These are phyloP conservation scores for Suhomyces wounanorum DNA, from an alignment of 1,139 yeast species.

Conservation along the genomic window DNA sequence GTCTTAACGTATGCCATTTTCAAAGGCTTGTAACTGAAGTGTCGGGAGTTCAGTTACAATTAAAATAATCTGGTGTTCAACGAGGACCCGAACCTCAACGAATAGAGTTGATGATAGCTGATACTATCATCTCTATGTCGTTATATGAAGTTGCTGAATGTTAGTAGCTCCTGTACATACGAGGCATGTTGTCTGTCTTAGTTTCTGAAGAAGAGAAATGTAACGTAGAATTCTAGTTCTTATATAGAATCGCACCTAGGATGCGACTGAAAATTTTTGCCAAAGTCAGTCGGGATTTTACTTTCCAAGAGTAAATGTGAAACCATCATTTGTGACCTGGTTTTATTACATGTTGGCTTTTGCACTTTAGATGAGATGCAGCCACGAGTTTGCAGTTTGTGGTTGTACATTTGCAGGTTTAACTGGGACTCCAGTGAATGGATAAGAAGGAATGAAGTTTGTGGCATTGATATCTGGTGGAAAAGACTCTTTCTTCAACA, in stretches of 20 bases:
- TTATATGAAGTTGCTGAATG: constrained; percentile 11
- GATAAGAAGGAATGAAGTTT: constrained; percentile 65
- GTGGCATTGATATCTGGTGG: constrained; percentile 95
- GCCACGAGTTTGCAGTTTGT: background rate
- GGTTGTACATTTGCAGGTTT: constrained; percentile 1
- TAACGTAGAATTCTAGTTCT: constrained; percentile 2
- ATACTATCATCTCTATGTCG: background rate
- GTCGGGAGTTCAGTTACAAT: constrained; percentile 81
- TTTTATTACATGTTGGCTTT: background rate
- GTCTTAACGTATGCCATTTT: background rate
- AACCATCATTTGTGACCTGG: constrained; percentile 12
- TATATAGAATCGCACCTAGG: constrained; percentile 9
- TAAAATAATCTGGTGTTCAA: constrained; percentile 31
- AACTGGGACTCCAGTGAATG: background rate
- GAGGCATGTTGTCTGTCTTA: constrained; percentile 52
- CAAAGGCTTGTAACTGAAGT: constrained; percentile 61
- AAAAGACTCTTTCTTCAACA: constrained; percentile 89
- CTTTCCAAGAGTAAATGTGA: constrained; percentile 8
- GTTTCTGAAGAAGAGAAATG: constrained; percentile 18
- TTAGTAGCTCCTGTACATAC: constrained; percentile 41
- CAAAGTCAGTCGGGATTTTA: background rate
- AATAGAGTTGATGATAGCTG: background rate
- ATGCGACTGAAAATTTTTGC: constrained; percentile 13
- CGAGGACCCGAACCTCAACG: constrained; percentile 77
- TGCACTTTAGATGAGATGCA: background rate